Evolutionary conservation across 2,329 filamentous ascomycete genomes (phyloP), one percentile per base, ranked within the genome.

Genomic region (Chrysoporthe cubensis): DNA sequence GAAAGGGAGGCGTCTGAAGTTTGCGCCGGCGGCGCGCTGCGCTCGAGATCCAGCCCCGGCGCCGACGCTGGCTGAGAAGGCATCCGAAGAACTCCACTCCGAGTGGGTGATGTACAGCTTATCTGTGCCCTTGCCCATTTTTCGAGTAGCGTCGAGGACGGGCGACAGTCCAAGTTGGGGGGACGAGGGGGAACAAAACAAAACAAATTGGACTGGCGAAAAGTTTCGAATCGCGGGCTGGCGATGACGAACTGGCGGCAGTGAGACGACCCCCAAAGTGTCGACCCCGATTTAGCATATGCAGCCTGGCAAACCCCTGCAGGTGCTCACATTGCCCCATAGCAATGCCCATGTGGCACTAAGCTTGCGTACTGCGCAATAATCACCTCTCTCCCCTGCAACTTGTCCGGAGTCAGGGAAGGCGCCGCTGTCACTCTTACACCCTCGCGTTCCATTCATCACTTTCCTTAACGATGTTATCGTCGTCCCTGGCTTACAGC

Each of bases 31-130:
- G 2, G 82, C 80, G 60, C 85, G 78, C 78, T 82, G 71, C 75
- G 85, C 79, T 81, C 89, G 77, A 76, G 86, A 78, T 62, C 89
- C 90, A 66, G 91, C 87, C 73, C 88, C 89, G 66, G 90, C 85
- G 73, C 91, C 91, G 40, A 87, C 90, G 77, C 90, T 94, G 72
- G 94, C 93, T 43, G 92, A 91, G 80, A 92, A 97, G 68, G 93
- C 90, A 79, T 97, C 94, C 60, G 91, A 89, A 6, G 94, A 97
- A 8, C 93, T 90, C 96, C 96, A 99, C 84, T 99, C 96, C 52
- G 93, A 96, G 82, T 99, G 96, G 66, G 96, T 99, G 76, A 99
- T 99, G 74, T 85, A 84, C 66, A 88, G 80, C 74, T 87, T 87
- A 75, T 87, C 85, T 37, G 85, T 87, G 68, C 82, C 82, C 80